phyloP scores from a whole-genome alignment of 2,329 filamentous ascomycete genomes.

The Apiospora rasikravindrae region DNA sequence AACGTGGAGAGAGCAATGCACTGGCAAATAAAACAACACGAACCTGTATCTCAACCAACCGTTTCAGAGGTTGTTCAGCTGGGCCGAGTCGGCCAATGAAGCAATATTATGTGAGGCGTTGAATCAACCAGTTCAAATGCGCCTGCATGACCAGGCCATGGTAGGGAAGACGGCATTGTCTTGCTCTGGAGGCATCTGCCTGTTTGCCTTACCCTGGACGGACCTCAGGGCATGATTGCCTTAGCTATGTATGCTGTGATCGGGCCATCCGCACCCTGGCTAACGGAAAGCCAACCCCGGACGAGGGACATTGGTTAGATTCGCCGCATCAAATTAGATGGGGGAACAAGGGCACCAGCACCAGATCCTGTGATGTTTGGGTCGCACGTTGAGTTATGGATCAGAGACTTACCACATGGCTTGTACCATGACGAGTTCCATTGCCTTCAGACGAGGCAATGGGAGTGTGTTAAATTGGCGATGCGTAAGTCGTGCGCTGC shows the following conservation, averaged over 20 bases:
- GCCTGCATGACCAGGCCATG: background rate
- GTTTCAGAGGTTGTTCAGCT: constrained; percentile 2
- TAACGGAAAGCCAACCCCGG: background rate
- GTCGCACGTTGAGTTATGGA: constrained; percentile 4
- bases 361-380: background rate
- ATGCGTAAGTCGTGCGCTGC: background rate
- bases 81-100: background rate
- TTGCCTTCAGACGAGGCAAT: background rate
- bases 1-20: background rate
- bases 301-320: background rate
- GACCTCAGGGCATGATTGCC: background rate
- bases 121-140: background rate
- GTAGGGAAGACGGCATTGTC: background rate
- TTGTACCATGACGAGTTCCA: background rate
- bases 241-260: background rate
- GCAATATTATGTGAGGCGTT: background rate
- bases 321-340: background rate
- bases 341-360: background rate
- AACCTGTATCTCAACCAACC: background rate
- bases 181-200: background rate
- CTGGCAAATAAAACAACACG: constrained; percentile 10
- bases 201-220: no score
- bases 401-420: background rate
- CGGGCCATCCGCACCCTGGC: background rate
- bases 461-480: background rate